Conservation (phyloP, 2,329 filamentous ascomycete genomes). For the Alternaria sp. region DNA sequence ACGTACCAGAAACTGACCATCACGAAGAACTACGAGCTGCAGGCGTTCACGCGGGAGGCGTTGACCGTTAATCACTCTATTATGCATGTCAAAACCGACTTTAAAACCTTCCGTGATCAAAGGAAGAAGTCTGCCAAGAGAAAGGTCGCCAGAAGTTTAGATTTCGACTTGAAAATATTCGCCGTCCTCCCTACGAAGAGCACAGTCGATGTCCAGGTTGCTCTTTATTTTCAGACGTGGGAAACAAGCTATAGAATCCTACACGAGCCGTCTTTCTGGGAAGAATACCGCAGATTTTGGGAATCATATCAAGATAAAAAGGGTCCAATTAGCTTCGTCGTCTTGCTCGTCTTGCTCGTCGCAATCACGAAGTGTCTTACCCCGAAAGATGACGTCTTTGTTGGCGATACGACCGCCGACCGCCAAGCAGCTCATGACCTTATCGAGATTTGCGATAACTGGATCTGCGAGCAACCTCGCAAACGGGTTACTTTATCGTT, state of each 20-base stretch:
- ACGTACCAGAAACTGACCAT: conserved; percentile 17
- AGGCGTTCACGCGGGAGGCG: conserved; percentile 46
- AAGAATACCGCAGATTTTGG: conserved; percentile 61
- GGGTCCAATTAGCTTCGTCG: conserved; percentile 48
- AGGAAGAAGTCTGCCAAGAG: conserved; percentile 41
- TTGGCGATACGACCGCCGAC: conserved; percentile 55
- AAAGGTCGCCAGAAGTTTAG: conserved; percentile 21
- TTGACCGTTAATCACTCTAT: conserved; percentile 43
- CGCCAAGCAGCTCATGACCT: conserved; percentile 52
- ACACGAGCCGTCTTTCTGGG: conserved; percentile 62
- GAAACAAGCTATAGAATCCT: conserved; percentile 63
- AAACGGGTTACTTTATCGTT: conserved; percentile 62
- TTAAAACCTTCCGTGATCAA: conserved; percentile 45
- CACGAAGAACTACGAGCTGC: conserved; percentile 48
- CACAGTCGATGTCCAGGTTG: conserved; percentile 55
- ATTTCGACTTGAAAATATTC: conserved; percentile 47
- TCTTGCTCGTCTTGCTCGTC: conserved; percentile 53
- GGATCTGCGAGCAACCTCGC: conserved; percentile 57
- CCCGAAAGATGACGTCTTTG: conserved; percentile 47
- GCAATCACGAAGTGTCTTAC: conserved; percentile 50
- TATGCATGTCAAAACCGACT: conserved; percentile 43
- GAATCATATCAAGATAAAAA: conserved; percentile 36
- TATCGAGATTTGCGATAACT: conserved; percentile 54
- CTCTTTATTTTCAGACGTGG: conserved; percentile 61
- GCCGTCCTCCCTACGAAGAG: conserved; percentile 49